Percentiles rank a stretch among this genome's conserved stretches.
These are phyloP conservation scores for Ascosphaera acerosa DNA, from an alignment of 2,329 filamentous ascomycete species.

Conservation along the genomic window DNA sequence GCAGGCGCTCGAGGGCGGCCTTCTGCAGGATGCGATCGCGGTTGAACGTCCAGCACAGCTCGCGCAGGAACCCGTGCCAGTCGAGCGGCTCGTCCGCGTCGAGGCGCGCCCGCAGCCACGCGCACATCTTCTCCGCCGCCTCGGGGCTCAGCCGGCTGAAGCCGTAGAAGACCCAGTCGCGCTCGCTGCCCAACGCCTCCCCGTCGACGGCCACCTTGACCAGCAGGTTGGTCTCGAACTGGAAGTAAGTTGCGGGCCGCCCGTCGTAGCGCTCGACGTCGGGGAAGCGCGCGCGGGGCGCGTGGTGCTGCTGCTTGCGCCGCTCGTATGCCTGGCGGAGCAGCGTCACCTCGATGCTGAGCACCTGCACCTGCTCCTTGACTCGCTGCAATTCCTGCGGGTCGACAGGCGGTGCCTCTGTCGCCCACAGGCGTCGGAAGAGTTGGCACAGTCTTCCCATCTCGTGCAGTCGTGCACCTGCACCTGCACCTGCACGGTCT, in stretches of 20 bases:
- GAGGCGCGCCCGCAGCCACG: not conserved
- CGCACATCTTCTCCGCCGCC: conserved; percentile 1
- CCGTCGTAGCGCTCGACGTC: not conserved
- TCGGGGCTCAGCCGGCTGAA: not conserved
- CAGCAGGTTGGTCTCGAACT: conserved; percentile 1
- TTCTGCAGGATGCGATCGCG: not conserved
- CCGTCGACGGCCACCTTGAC: not conserved
- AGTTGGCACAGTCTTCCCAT: no score
- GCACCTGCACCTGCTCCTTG: conserved; percentile 2
- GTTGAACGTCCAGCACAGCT: conserved; percentile 1
- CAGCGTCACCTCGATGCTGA: not conserved
- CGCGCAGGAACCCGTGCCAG: not conserved
- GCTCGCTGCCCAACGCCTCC: not conserved
- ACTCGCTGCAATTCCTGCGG: no score
- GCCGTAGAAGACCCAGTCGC: not conserved
- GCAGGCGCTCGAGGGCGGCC: not conserved
- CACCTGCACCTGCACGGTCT: no score
- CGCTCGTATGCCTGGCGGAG: not conserved
- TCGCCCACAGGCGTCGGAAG: no score
- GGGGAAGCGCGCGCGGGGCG: not conserved
- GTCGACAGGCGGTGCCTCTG: no score
- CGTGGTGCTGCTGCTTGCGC: not conserved
- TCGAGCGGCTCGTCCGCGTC: not conserved
- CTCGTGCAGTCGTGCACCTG: no score
- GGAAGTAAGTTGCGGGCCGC: not conserved